Evolutionary conservation across 768 basidiomycete genomes (phyloP).

Genomic region (Phaffia australis): DNA sequence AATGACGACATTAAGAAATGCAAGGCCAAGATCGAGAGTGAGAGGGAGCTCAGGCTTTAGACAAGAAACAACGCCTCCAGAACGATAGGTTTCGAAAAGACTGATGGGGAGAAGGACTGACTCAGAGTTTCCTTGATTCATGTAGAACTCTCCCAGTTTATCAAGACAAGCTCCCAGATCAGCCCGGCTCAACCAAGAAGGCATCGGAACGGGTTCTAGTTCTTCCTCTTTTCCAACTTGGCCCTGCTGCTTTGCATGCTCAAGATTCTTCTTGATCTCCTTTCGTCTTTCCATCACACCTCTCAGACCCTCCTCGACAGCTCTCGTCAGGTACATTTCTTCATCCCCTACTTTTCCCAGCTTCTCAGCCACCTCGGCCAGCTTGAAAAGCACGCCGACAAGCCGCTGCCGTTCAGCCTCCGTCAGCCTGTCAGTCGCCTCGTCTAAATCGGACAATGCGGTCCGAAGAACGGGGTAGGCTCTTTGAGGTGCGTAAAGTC

Average conservation of each 20-base stretch:
- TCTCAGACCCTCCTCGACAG: conserved; percentile 8
- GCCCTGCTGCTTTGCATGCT: neutral
- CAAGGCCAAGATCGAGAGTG: neutral
- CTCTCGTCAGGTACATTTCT: conserved; percentile 9
- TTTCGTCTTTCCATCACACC: conserved; percentile 4
- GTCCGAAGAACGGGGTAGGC: conserved; percentile 1
- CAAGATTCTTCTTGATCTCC: neutral
- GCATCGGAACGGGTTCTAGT: conserved; percentile 7
- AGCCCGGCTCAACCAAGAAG: conserved; percentile 13
- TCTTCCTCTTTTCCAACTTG: neutral
- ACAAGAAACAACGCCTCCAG: too few relatives aligned
- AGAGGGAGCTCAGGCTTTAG: neutral
- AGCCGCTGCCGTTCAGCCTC: conserved; percentile 13
- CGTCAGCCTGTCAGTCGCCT: neutral
- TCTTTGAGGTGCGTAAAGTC: conserved; percentile 15
- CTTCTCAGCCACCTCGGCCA: conserved; percentile 16
- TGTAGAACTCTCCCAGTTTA: conserved; percentile 13
- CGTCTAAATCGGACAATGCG: conserved; percentile 16
- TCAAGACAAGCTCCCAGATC: conserved; percentile 15
- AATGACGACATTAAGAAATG: neutral
- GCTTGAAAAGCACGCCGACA: conserved; percentile 16
- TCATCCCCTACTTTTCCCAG: conserved; percentile 5
- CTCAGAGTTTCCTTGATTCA: conserved; percentile 18
- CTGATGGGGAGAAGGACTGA: neutral
- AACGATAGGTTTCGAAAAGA: neutral